phyloP scores from a whole-genome alignment of 2,329 filamentous ascomycete species.

The Clarireedia hainanense region DNA sequence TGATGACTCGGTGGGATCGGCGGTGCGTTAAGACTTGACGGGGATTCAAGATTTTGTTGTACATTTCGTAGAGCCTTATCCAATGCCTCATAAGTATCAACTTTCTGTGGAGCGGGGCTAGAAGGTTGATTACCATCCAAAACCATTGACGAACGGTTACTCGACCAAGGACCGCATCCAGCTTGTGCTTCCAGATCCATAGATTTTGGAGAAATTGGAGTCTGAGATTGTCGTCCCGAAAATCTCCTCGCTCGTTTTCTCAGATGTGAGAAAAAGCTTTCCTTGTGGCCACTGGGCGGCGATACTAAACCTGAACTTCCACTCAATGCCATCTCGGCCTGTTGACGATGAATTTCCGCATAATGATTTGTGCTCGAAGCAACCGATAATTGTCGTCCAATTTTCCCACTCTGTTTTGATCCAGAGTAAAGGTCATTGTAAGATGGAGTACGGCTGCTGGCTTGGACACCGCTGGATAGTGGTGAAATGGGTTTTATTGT shows the following conservation, averaged over 20 bases:
- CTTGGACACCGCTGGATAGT: conserved; percentile 89
- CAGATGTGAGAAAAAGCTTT: conserved; percentile 97
- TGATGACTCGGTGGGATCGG: conserved; percentile 49
- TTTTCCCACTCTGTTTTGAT: conserved; percentile 53
- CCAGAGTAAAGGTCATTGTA: conserved; percentile 41
- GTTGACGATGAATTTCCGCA: conserved; percentile 78
- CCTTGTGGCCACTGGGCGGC: conserved; percentile 72
- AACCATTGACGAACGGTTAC: conserved; percentile 76
- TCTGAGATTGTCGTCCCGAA: conserved; percentile 76
- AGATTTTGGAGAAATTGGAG: conserved; percentile 66
- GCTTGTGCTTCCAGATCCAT: conserved; percentile 92
- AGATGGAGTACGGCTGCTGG: conserved; percentile 54
- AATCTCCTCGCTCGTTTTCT: conserved; percentile 87
- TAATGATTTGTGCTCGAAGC: conserved; percentile 92
- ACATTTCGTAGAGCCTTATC: conserved; percentile 50
- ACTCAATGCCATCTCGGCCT: conserved; percentile 84
- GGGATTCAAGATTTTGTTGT: conserved; percentile 41
- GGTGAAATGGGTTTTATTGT: conserved; percentile 93
- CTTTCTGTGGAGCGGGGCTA: conserved; percentile 40
- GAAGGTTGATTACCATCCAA: conserved; percentile 48
- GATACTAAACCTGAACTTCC: conserved; percentile 66
- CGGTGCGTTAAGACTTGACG: conserved; percentile 25
- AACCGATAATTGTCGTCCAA: conserved; percentile 87
- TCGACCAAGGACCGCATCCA: conserved; percentile 82
- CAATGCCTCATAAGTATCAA: conserved; percentile 51